Percentiles rank a stretch among this genome's conserved stretches.
Evolutionary conservation across 768 basidiomycete species (phyloP).

Genomic region (Floccularia luteovirens): DNA sequence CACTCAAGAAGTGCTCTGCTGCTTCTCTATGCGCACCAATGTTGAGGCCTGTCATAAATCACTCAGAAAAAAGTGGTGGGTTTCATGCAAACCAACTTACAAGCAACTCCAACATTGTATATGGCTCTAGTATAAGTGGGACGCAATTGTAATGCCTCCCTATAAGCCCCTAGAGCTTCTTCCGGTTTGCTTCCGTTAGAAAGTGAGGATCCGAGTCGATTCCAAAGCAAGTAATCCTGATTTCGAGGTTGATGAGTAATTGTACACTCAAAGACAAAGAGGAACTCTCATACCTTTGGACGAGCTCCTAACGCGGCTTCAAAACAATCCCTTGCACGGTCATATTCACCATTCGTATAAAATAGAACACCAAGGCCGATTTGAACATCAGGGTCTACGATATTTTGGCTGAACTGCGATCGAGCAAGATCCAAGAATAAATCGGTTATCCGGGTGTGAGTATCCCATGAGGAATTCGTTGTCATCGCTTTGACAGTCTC

Average conservation of each 20-base stretch:
- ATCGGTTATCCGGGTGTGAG: conserved; percentile 73
- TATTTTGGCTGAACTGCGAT: conserved; percentile 64
- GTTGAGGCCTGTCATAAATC: conserved; percentile 65
- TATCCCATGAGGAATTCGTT: conserved; percentile 69
- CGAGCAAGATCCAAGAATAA: conserved; percentile 79
- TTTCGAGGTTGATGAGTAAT: too few species aligned
- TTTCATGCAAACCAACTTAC: conserved; percentile 33
- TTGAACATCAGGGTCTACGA: conserved; percentile 86
- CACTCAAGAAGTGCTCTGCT: conserved; percentile 90
- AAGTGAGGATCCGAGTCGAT: conserved; percentile 87
- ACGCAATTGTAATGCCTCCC: conserved; percentile 81
- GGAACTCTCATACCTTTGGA: conserved; percentile 41
- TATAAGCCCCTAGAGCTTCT: conserved; percentile 85
- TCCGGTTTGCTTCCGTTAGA: conserved; percentile 95
- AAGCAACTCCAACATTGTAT: conserved; percentile 97
- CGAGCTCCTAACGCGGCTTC: conserved; percentile 74
- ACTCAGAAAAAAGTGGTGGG: not conserved
- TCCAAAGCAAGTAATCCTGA: conserved; percentile 95
- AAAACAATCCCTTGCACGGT: conserved; percentile 91
- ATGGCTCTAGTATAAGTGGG: conserved; percentile 97
- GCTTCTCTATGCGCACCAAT: conserved; percentile 95
- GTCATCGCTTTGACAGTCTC: conserved; percentile 47
- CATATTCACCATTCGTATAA: conserved; percentile 83
- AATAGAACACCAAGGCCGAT: conserved; percentile 89
- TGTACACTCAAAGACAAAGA: too few species aligned